Base-by-base conservation (phyloP, 495 filamentous ascomycete species). In the Cairneyella variabilis region DNA sequence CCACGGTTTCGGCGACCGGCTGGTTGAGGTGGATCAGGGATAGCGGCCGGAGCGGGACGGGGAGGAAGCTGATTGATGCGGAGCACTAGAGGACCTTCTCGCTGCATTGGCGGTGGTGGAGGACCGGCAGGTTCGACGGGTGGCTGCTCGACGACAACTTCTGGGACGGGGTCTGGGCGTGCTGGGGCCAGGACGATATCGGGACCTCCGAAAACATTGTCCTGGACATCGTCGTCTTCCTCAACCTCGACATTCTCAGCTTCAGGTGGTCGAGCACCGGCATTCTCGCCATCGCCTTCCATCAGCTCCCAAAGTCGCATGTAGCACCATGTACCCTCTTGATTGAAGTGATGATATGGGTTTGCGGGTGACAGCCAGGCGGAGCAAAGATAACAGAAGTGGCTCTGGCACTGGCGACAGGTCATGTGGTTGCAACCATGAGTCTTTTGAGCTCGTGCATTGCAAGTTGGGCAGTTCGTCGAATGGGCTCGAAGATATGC, bases 361-460 rank as follows among this genome's bases (percentile, higher is more conserved):
- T 97, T 91, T 16, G 66, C 72, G 2, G 84, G 78, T 17, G 81
- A 71, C n/a, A 98, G 76, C 86, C 90, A 98, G 11, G 82, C 76
- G 0, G 86, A 86, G 66, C 93, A 98, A 5, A 98, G 83, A 62
- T 97, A 98, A 69, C 93, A 98, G 63, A 97, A 98, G 66, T 97
- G 93, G 1, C 89, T 84, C 38, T 82, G 73, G 71, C 93, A 98
- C 50, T 86, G 83, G 67, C 86, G 90, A 66, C 93, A 98, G 14
- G 83, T 85, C 93, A 98, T 98, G 64, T 98, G 93, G 67, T 98
- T 98, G 80, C 93, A 98, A 27, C 93, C 93, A 60, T 89, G 83
- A 11, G 83, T 87, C 71, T 98, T 98, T 60, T 97, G 88, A 18
- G 83, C 84, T 0, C 88, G 89, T 1, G 85, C 81, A n/a, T 71